Evolutionary conservation across 352 stramenopile species (phyloP).

Genomic region (Thraustochytrium sp.): DNA sequence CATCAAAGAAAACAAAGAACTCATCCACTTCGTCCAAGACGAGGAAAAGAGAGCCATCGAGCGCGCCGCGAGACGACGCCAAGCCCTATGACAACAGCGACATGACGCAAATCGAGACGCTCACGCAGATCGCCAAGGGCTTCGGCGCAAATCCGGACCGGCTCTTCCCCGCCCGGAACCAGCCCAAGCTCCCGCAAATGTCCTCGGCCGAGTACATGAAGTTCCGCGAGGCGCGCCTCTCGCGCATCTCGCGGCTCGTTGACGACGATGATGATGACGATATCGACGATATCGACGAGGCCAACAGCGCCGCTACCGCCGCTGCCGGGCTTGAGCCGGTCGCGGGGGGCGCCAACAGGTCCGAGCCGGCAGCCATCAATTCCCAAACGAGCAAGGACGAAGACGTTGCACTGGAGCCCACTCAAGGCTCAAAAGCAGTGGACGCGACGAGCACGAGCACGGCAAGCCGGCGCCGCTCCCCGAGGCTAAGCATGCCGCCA

Average conservation of each 20-base stretch:
- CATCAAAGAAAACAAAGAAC: background rate
- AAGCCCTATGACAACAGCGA: background rate
- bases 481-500: too few species aligned
- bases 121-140: constrained; percentile 13
- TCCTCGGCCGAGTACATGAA: background rate
- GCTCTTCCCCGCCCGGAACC: background rate
- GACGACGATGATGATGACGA: background rate
- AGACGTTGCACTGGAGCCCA: too few species aligned
- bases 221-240: background rate
- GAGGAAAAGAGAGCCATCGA: background rate
- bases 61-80: background rate
- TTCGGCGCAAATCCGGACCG: constrained; percentile 16
- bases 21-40: background rate
- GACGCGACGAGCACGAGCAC: too few species aligned
- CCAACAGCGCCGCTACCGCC: background rate
- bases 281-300: background rate
- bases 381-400: too few species aligned
- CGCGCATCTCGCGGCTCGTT: background rate
- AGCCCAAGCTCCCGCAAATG: background rate
- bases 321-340: background rate
- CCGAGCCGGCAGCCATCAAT: too few species aligned
- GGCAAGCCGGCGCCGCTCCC: too few species aligned
- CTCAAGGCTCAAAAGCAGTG: too few species aligned
- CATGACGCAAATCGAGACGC: constrained; percentile 28
- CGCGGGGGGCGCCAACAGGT: too few species aligned